Conservation (phyloP, 306 rosid genomes). For the Spatholobus suberectus region DNA sequence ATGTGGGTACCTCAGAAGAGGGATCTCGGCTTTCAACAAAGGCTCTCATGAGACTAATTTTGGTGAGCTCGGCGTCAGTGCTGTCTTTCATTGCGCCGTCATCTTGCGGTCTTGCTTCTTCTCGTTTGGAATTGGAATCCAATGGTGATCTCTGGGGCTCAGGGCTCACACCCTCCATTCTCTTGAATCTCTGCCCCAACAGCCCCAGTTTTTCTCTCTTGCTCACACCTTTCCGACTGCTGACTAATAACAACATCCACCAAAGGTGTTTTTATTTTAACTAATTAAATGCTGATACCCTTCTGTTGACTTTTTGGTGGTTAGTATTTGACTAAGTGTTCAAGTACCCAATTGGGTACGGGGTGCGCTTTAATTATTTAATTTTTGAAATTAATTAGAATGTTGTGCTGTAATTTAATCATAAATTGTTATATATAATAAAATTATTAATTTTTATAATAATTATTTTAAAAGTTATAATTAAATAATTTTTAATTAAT, state of each 20-base stretch:
- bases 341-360: slow-evolving; percentile 36
- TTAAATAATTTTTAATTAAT: too few species aligned
- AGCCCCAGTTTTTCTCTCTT: neutral
- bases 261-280: neutral
- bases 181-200: neutral
- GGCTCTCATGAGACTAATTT: slow-evolving; percentile 50
- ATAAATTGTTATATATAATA: too few species aligned
- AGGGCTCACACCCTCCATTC: slow-evolving; percentile 29
- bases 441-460: too few species aligned
- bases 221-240: neutral
- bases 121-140: slow-evolving; percentile 13
- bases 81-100: slow-evolving; percentile 16
- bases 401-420: too few species aligned
- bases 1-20: slow-evolving; percentile 44
- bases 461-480: too few species aligned
- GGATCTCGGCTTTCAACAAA: slow-evolving; percentile 47
- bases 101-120: neutral
- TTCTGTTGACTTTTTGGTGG: neutral
- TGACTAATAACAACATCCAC: neutral
- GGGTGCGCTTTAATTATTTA: too few species aligned
- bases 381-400: too few species aligned
- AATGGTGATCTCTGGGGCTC: neutral
- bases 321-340: neutral
- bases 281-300: neutral
- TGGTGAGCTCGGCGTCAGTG: slow-evolving; percentile 41